These are phyloP conservation scores for Xylaria sp. DNA, from an alignment of 2,329 filamentous ascomycete genomes.

Conservation along the genomic window DNA sequence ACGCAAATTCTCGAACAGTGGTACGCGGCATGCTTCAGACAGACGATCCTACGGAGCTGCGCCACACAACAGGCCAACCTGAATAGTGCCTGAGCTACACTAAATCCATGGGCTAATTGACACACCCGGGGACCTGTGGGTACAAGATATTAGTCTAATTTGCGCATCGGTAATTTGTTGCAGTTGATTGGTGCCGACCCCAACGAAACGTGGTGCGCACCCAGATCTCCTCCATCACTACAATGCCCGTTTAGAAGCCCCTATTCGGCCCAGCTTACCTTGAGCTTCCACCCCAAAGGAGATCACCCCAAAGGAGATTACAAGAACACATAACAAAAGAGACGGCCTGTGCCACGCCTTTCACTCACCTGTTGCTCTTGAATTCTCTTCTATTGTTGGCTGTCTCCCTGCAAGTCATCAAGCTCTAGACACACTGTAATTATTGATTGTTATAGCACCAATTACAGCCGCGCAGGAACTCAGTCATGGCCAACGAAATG, in stretches of 20 bases:
- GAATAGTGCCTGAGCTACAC: neutral
- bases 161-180: neutral
- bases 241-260: neutral
- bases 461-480: neutral
- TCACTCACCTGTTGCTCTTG: no score
- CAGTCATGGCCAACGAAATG: neutral
- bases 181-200: neutral
- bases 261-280: neutral
- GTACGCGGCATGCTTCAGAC: neutral
- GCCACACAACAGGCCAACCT: neutral
- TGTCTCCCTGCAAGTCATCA: neutral
- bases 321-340: no score
- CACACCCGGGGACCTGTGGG: neutral
- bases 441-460: neutral
- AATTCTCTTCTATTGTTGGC: no score
- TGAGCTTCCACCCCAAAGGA: neutral
- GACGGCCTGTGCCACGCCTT: no score
- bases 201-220: neutral
- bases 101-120: neutral
- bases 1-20: no score
- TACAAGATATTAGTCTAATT: neutral
- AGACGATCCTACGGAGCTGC: neutral
- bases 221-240: neutral
- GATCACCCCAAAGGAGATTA: no score
- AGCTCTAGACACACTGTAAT: neutral